Percentiles rank a stretch among this genome's conserved stretches.
phyloP scores from a whole-genome alignment of 1,284 basidiomycete species.

The Mycena sp. region DNA sequence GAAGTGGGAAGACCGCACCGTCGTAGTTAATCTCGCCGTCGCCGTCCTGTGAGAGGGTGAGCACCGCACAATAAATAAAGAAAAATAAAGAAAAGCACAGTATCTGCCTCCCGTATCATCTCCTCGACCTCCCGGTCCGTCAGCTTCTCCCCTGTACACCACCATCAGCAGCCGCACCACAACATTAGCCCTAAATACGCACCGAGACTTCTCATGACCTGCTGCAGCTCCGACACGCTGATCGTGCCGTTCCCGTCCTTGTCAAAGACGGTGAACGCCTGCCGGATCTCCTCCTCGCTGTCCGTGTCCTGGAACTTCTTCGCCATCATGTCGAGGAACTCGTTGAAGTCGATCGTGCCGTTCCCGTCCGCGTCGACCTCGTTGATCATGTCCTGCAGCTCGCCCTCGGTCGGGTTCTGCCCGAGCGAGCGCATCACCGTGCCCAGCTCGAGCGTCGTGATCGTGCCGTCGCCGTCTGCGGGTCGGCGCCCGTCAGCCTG shows the following conservation, averaged over 20 bases:
- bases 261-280: conserved; percentile 32
- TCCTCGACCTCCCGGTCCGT: conserved; percentile 94
- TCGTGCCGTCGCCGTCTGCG: conserved; percentile 94
- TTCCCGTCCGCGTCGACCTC: conserved; percentile 85
- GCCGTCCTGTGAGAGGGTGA: conserved; percentile 59
- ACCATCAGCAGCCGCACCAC: background rate
- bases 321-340: conserved; percentile 34
- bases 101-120: conserved; percentile 98
- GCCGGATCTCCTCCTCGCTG: conserved; percentile 34
- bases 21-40: conserved; percentile 82
- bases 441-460: conserved; percentile 95
- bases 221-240: conserved; percentile 83
- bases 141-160: conserved; percentile 77
- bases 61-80: background rate
- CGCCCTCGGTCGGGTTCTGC: conserved; percentile 96
- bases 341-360: conserved; percentile 94
- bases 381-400: conserved; percentile 97
- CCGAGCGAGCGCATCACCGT: conserved; percentile 98
- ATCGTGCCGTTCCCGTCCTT: conserved; percentile 57
- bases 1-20: conserved; percentile 3
- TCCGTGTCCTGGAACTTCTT: conserved; percentile 33
- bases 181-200: background rate
- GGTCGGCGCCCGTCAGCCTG: conserved; percentile 28
- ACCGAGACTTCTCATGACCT: conserved; percentile 91
- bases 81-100: conserved; percentile 5